Conservation (phyloP, 495 filamentous ascomycete genomes). For the Amniculicola lignicola region DNA sequence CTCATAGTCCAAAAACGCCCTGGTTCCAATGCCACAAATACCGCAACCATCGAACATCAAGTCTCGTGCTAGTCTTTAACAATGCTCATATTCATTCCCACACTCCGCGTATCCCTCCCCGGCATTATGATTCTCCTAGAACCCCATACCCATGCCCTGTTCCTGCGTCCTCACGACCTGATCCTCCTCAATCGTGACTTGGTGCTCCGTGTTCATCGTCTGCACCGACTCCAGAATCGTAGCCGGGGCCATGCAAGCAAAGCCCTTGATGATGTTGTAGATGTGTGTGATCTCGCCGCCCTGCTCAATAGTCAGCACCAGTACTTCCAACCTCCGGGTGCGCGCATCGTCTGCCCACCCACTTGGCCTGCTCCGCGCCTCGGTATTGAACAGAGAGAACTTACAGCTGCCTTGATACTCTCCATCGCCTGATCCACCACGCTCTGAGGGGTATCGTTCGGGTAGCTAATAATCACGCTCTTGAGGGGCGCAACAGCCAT, state of each 20-base stretch:
- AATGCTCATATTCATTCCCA: too few relatives aligned
- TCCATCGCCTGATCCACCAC: conserved; percentile 68
- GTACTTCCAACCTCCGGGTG: neutral
- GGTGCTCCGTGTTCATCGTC: conserved; percentile 59
- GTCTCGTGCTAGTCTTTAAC: too few relatives aligned
- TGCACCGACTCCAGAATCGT: conserved; percentile 68
- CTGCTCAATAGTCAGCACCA: conserved; percentile 23
- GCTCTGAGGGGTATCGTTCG: conserved; percentile 64
- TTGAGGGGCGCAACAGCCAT: conserved; percentile 61
- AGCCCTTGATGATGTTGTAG: conserved; percentile 52
- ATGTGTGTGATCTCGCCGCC: conserved; percentile 55
- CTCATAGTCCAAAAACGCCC: too few relatives aligned
- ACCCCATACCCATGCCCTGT: too few relatives aligned
- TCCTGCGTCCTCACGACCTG: conserved; percentile 48
- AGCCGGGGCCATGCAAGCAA: conserved; percentile 67
- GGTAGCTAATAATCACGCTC: conserved; percentile 75
- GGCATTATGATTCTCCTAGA: too few relatives aligned
- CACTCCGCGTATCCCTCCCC: too few relatives aligned
- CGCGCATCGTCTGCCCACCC: neutral
- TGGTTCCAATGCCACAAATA: too few relatives aligned
- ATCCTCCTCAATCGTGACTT: conserved; percentile 74
- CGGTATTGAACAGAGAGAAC: conserved; percentile 34
- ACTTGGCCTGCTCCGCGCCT: neutral
- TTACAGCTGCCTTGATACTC: conserved; percentile 63
- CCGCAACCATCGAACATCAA: too few relatives aligned